A percentile compares a stretch with the other conserved stretches of the same genome.
These are phyloP conservation scores for Aspergillus haitiensis DNA, from an alignment of 495 filamentous ascomycete genomes.

Conservation along the genomic window DNA sequence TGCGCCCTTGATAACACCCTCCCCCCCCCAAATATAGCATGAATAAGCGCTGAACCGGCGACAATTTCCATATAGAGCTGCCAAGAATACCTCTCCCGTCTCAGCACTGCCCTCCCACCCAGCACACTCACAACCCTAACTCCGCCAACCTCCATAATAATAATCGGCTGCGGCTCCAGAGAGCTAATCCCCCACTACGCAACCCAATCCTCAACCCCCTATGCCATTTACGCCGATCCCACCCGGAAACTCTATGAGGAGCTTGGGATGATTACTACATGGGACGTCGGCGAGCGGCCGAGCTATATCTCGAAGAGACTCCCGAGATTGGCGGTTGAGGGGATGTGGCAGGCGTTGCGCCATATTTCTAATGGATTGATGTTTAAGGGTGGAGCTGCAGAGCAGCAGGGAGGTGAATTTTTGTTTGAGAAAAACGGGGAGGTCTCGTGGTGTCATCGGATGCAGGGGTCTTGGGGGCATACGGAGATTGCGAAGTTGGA, in stretches of 20 bases:
- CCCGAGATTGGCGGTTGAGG: constrained; percentile 42
- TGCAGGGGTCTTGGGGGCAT: constrained; percentile 79
- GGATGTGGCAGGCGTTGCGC: constrained; percentile 58
- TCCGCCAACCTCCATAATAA: constrained; percentile 61
- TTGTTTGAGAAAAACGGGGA: constrained; percentile 54
- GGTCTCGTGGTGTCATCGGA: constrained; percentile 80
- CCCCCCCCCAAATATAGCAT: neutral
- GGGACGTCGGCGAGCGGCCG: constrained; percentile 62
- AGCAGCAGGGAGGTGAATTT: constrained; percentile 83
- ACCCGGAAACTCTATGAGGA: constrained; percentile 64
- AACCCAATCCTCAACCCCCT: constrained; percentile 62
- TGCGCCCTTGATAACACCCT: neutral
- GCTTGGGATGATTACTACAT: constrained; percentile 68
- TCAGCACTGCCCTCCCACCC: constrained; percentile 62
- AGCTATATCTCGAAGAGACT: constrained; percentile 63
- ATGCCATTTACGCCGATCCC: constrained; percentile 82
- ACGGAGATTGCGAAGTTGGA: constrained; percentile 63
- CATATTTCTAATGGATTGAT: constrained; percentile 52
- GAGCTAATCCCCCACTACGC: constrained; percentile 70
- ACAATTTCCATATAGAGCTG: constrained; percentile 52
- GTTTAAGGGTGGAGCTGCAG: constrained; percentile 64
- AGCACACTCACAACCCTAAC: constrained; percentile 45
- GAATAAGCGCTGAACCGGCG: neutral
- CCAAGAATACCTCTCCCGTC: constrained; percentile 62
- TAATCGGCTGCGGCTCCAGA: constrained; percentile 79